phyloP scores from a whole-genome alignment of 257 asterid species.

The Ilex asprella region DNA sequence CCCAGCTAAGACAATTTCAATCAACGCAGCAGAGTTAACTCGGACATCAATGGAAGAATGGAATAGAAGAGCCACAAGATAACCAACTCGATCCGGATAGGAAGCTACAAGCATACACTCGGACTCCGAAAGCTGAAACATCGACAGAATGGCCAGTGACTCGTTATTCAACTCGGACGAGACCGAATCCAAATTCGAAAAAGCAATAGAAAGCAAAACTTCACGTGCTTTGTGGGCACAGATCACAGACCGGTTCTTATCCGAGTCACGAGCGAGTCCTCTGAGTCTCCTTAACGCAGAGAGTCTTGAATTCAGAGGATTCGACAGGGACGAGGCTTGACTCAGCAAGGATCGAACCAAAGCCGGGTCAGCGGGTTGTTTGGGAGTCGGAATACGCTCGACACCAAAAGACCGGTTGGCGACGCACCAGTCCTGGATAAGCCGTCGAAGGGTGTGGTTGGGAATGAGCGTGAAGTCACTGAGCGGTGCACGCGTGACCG shows the following conservation, averaged over 20 bases:
- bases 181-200: constrained; percentile 25
- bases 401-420: constrained; percentile 77
- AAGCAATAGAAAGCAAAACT: constrained; percentile 45
- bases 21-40: constrained; percentile 77
- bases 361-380: constrained; percentile 87
- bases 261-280: constrained; percentile 80
- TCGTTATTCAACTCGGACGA: constrained; percentile 63
- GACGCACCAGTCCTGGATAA: constrained; percentile 97
- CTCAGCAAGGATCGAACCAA: constrained; percentile 56
- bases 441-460: constrained; percentile 87
- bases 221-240: constrained; percentile 43
- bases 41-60: constrained; percentile 82
- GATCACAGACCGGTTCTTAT: constrained; percentile 69
- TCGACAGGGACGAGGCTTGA: constrained; percentile 53
- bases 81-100: constrained; percentile 43
- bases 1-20: constrained; percentile 61
- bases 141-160: constrained; percentile 53
- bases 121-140: constrained; percentile 55
- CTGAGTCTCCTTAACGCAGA: constrained; percentile 60
- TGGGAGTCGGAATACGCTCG: constrained; percentile 90
- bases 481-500: constrained; percentile 78
- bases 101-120: constrained; percentile 67
- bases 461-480: constrained; percentile 82
- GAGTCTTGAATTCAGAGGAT: constrained; percentile 30
- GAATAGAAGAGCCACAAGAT: constrained; percentile 60